Percentiles rank a stretch among this genome's conserved stretches.
Evolutionary conservation across 2,329 filamentous ascomycete species (phyloP).

Genomic region (Fusarium heterosporum): DNA sequence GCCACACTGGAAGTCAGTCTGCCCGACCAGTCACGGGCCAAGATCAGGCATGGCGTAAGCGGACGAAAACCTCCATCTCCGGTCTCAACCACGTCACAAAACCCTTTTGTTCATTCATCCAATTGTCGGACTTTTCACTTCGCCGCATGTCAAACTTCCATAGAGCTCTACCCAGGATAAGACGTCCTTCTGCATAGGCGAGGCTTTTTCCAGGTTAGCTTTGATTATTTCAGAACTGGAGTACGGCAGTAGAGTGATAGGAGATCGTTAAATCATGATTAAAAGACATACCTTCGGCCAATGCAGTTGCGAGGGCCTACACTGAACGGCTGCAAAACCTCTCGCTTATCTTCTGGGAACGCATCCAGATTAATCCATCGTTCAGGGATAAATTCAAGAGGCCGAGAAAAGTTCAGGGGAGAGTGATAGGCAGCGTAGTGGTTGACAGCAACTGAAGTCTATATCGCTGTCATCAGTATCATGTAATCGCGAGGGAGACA

Average conservation of each 20-base stretch:
- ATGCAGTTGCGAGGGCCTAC: constrained; percentile 27
- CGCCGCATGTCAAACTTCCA: constrained; percentile 26
- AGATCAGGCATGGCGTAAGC: constrained; percentile 10
- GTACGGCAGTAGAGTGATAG: no score
- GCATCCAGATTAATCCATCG: constrained; percentile 9
- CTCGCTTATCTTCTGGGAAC: constrained; percentile 19
- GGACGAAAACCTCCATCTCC: constrained; percentile 23
- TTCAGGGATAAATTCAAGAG: constrained; percentile 23
- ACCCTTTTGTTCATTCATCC: constrained; percentile 28
- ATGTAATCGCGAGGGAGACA: background rate
- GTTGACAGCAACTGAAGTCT: constrained; percentile 26
- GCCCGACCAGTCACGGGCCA: no score
- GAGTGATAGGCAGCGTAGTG: constrained; percentile 29
- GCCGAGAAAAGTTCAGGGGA: constrained; percentile 13
- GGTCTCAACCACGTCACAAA: constrained; percentile 28
- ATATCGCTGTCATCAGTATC: background rate
- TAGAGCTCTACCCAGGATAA: constrained; percentile 22
- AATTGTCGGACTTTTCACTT: constrained; percentile 12
- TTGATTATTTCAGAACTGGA: background rate
- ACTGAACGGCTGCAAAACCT: constrained; percentile 23
- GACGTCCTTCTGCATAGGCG: constrained; percentile 19
- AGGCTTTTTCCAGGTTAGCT: constrained; percentile 19
- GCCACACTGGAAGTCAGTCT: no score
- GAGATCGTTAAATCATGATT: background rate
- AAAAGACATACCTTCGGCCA: constrained; percentile 12